A percentile compares a stretch with the other conserved stretches of the same genome.
Evolutionary conservation across 371 early-diverging fungal genomes (phyloP).

Genomic region (Dipsacomyces acuminosporus): DNA sequence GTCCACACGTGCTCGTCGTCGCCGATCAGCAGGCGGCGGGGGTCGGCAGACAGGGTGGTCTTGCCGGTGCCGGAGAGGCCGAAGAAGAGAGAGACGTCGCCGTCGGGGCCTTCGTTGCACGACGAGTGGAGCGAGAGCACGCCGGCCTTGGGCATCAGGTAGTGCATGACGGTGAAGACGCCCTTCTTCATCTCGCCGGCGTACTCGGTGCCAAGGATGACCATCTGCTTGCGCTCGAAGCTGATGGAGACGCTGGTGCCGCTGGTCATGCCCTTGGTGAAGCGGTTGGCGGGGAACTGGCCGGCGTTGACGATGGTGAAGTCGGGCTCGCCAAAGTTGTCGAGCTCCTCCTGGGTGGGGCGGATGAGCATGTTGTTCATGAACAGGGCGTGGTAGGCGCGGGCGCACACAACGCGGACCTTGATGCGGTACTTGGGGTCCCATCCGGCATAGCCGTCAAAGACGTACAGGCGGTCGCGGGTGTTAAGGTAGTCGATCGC

Average conservation of each 20-base stretch:
- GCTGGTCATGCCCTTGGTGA: slow-evolving; percentile 95
- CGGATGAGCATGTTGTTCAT: slow-evolving; percentile 95
- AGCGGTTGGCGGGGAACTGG: slow-evolving; percentile 93
- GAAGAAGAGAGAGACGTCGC: slow-evolving; percentile 96
- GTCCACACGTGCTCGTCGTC: slow-evolving; percentile 99
- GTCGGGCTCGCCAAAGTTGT: slow-evolving; percentile 86
- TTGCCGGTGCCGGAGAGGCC: slow-evolving; percentile 97
- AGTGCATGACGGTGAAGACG: slow-evolving; percentile 97
- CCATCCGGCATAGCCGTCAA: slow-evolving; percentile 94
- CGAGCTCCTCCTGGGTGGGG: slow-evolving; percentile 71
- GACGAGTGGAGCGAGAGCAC: slow-evolving; percentile 95
- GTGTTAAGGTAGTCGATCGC: slow-evolving; percentile 96
- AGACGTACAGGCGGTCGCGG: slow-evolving; percentile 85
- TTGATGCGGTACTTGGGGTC: slow-evolving; percentile 95
- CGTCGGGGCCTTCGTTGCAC: slow-evolving; percentile 87
- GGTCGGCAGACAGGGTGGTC: slow-evolving; percentile 96
- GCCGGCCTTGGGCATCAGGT: slow-evolving; percentile 94
- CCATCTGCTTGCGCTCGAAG: slow-evolving; percentile 77
- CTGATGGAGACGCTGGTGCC: slow-evolving; percentile 87
- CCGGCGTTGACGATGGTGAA: slow-evolving; percentile 97
- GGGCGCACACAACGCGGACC: slow-evolving; percentile 89
- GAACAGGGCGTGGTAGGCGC: slow-evolving; percentile 94
- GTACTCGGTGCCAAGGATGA: slow-evolving; percentile 95
- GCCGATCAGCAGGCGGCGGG: slow-evolving; percentile 88
- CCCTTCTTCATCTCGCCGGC: slow-evolving; percentile 99